Base-by-base conservation (phyloP, 169 alveolate genomes). In the Theileria luwenshuni region DNA sequence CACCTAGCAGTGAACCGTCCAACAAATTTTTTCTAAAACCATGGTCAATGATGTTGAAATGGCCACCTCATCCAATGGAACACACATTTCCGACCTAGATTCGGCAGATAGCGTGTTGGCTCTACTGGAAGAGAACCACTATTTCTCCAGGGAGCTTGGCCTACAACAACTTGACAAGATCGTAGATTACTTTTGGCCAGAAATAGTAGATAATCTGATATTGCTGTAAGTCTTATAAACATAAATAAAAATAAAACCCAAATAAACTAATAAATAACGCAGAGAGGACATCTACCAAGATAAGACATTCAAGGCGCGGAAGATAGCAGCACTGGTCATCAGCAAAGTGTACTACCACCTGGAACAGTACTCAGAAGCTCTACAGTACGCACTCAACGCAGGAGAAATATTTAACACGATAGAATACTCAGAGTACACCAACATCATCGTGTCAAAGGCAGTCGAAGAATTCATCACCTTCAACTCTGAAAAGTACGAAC, bases 291-390 rank as follows among this genome's bases (percentile, higher is more conserved):
- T 88, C 43, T 60, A 63, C 61, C 87, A 94, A 63, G 97, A 93
- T 64, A 71, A 77, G 54, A 48, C 58, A 60, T 94, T 93, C 74
- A 69, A 83, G 41, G 84, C 89, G 30, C 79, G 91, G 32, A 87
- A 94, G 73, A 85, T 95, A 67, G 98, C 99, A 5, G 97, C 98
- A 38, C 93, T 92, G 80, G 90, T 98, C 45, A 96, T 97, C 15
- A 91, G 98, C 23, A 96, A 95, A 80, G 94, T 97, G 17, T 96
- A 96, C 83, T 97, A 92, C 84, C 97, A 96, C 86, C 85, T 98
- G 75, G 98, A 96, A 87, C 97, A 94, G 65, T 96, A 95, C 69
- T 61, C 90, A 23, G 85, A 84, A 69, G 96, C 99, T 8, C 89
- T 97, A 32, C 93, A 91, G 80, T 92, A 95, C 81, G 99, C 99